Percentiles rank a stretch among this genome's conserved stretches.
These are phyloP conservation scores for Catharanthus roseus DNA, from an alignment of 257 asterid species.

Conservation along the genomic window DNA sequence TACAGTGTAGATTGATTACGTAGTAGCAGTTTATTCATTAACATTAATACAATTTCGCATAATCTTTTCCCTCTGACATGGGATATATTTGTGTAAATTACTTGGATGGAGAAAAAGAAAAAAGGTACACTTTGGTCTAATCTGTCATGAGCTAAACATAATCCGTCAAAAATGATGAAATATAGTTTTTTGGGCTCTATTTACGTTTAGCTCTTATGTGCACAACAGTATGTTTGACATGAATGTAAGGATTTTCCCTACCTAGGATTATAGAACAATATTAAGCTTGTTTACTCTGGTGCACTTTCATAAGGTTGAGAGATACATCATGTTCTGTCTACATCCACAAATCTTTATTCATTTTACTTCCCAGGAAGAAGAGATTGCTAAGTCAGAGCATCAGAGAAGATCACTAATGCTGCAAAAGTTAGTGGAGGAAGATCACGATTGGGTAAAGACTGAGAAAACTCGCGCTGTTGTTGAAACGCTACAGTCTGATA, in stretches of 20 bases:
- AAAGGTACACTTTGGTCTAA: background rate
- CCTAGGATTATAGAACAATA: background rate
- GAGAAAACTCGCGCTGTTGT: constrained; percentile 53
- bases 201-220: background rate
- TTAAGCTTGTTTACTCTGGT: background rate
- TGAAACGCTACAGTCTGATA: constrained; percentile 53
- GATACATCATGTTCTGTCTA: background rate
- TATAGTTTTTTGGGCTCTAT: background rate
- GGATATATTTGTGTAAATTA: background rate
- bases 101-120: background rate
- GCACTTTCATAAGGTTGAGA: too few species aligned
- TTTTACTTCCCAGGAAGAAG: constrained; percentile 48
- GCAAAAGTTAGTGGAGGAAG: constrained; percentile 59
- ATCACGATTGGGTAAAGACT: constrained; percentile 48
- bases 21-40: background rate
- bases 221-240: background rate
- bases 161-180: background rate
- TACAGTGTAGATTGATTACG: too few species aligned
- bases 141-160: too few species aligned
- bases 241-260: background rate
- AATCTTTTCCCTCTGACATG: background rate
- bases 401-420: constrained; percentile 48
- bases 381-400: constrained; percentile 54
- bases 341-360: background rate
- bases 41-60: background rate